phyloP scores from a whole-genome alignment of 139 green algal species.

The Closterium sp. region DNA sequence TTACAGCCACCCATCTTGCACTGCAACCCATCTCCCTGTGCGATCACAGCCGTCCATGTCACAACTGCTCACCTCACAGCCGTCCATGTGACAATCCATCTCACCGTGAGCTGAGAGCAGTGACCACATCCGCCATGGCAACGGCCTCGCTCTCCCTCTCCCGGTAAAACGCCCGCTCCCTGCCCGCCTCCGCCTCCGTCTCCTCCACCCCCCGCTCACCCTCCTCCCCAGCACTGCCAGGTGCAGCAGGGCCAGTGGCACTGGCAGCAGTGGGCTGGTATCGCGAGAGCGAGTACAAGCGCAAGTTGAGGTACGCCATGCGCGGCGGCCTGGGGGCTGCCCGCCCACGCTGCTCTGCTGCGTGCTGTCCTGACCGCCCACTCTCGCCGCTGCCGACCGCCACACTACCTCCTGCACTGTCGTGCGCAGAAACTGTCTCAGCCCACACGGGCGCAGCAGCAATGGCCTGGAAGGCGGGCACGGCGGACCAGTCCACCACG shows the following conservation, averaged over 20 bases:
- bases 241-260: too few relatives aligned
- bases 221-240: neutral
- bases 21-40: neutral
- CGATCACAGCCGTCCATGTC: neutral
- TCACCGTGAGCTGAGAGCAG: constrained; percentile 19
- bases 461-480: constrained; percentile 13
- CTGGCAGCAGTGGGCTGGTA: neutral
- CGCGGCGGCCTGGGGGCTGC: constrained; percentile 13
- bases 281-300: constrained; percentile 56
- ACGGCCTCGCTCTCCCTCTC: constrained; percentile 23
- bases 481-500: neutral
- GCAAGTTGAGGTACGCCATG: constrained; percentile 63
- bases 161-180: constrained; percentile 31
- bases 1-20: neutral
- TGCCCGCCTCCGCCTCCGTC: neutral
- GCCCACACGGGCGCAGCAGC: neutral
- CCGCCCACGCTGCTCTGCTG: neutral
- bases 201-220: neutral
- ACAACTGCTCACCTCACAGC: neutral
- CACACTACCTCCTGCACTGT: neutral
- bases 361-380: neutral
- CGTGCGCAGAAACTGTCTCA: too few relatives aligned
- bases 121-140: constrained; percentile 25
- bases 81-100: neutral
- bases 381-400: neutral